phyloP scores from a whole-genome alignment of 768 basidiomycete species.

The Tubosaeta sp. region DNA sequence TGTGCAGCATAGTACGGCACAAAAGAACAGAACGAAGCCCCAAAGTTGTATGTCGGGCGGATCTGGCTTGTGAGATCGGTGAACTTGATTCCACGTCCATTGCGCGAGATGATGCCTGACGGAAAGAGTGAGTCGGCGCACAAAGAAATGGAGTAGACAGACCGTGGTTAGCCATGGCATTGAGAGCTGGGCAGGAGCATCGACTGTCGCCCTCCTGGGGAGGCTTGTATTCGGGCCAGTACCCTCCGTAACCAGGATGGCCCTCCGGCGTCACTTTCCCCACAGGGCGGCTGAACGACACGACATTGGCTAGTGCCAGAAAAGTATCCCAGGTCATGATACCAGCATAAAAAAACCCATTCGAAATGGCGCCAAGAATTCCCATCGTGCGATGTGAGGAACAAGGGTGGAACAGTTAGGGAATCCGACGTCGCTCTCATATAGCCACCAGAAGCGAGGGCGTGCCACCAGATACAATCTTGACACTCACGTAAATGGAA shows the following conservation, averaged over 20 bases:
- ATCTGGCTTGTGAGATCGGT: slow-evolving; percentile 39
- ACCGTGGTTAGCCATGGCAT: slow-evolving; percentile 86
- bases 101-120: slow-evolving; percentile 45
- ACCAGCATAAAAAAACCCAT: slow-evolving; percentile 3
- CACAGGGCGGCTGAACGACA: slow-evolving; percentile 22
- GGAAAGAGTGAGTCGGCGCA: neutral
- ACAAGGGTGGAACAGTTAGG: slow-evolving; percentile 22
- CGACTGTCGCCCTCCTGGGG: slow-evolving; percentile 64
- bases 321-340: slow-evolving; percentile 19
- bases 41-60: slow-evolving; percentile 63
- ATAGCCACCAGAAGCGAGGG: neutral
- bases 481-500: neutral
- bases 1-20: slow-evolving; percentile 59
- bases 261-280: slow-evolving; percentile 57
- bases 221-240: slow-evolving; percentile 66
- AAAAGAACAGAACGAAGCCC: slow-evolving; percentile 61
- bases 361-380: slow-evolving; percentile 7
- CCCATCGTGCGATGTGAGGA: slow-evolving; percentile 8
- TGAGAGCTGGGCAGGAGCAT: slow-evolving; percentile 69
- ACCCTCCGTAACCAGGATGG: slow-evolving; percentile 53
- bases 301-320: slow-evolving; percentile 18
- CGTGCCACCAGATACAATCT: neutral
- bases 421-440: neutral
- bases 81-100: slow-evolving; percentile 71
- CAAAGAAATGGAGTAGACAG: neutral